Evolutionary conservation across 306 rosid genomes (phyloP).

Genomic region (Cucumis cinereus): DNA sequence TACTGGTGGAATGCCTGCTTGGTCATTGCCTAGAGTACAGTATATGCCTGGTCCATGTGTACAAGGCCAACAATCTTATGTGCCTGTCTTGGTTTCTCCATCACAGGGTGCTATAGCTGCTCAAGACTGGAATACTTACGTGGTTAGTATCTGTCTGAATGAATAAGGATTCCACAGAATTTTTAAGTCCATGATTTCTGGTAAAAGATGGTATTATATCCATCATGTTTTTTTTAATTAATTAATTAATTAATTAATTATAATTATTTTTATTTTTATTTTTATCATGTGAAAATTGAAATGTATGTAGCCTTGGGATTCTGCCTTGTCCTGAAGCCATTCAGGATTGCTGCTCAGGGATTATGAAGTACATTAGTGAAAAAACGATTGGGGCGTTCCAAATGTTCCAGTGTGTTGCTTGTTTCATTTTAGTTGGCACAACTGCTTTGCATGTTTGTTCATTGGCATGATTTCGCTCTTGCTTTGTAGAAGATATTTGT

Average conservation of each 20-base stretch:
- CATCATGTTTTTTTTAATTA: not conserved
- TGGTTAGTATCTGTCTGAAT: conserved; percentile 39
- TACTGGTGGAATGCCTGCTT: conserved; percentile 48
- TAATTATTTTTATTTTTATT: not conserved
- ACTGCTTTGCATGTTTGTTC: not conserved
- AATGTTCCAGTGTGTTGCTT: not conserved
- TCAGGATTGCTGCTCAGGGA: not conserved
- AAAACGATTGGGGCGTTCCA: not conserved
- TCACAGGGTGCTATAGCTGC: conserved; percentile 57
- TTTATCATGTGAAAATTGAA: not conserved
- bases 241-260: no score
- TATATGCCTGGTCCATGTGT: conserved; percentile 37
- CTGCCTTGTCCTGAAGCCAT: not conserved
- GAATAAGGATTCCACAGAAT: not conserved
- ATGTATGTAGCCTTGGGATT: not conserved
- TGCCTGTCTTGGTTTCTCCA: conserved; percentile 56
- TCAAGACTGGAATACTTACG: conserved; percentile 68
- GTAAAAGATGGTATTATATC: not conserved
- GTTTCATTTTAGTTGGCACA: not conserved
- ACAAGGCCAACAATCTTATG: conserved; percentile 49
- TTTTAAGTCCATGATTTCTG: not conserved
- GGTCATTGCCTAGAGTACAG: conserved; percentile 65
- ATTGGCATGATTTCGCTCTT: not conserved
- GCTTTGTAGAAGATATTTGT: not conserved
- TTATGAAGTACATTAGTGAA: not conserved